phyloP scores from a whole-genome alignment of 1,139 yeast species.

The Nakaseomyces sp. region DNA sequence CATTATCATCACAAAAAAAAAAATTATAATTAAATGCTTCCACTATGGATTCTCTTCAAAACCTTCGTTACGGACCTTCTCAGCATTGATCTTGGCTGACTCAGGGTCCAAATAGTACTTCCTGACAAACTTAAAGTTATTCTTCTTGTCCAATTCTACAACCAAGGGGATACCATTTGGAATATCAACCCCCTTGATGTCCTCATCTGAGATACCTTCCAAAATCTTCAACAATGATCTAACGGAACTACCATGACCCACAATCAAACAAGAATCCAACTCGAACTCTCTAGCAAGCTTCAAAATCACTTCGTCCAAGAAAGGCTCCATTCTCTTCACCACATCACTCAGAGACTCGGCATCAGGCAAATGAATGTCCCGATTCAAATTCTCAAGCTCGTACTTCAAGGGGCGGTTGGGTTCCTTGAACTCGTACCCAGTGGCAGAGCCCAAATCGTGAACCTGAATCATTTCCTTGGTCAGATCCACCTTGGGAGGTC shows the following conservation, averaged over 20 bases:
- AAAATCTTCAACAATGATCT: conserved; percentile 57
- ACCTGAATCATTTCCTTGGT: conserved; percentile 30
- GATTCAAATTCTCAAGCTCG: conserved; percentile 34
- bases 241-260: conserved; percentile 71
- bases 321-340: conserved; percentile 51
- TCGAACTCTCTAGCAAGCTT: conserved; percentile 34
- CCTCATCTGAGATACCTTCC: conserved; percentile 49
- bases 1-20: conserved; percentile 2
- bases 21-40: not conserved
- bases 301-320: conserved; percentile 39
- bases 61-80: conserved; percentile 56
- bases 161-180: conserved; percentile 74
- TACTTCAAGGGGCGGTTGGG: conserved; percentile 30
- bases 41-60: conserved; percentile 27
- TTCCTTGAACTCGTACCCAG: conserved; percentile 32
- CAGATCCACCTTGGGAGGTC: conserved; percentile 48
- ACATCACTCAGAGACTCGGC: conserved; percentile 69
- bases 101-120: conserved; percentile 62
- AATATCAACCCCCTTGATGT: conserved; percentile 56
- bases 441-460: conserved; percentile 26
- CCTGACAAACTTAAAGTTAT: conserved; percentile 35
- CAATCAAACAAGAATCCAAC: conserved; percentile 47
- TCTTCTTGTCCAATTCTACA: conserved; percentile 41
- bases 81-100: conserved; percentile 55
- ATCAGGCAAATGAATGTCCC: conserved; percentile 40